These are phyloP conservation scores for Calophaca sinica DNA, from an alignment of 306 rosid genomes.

Conservation along the genomic window DNA sequence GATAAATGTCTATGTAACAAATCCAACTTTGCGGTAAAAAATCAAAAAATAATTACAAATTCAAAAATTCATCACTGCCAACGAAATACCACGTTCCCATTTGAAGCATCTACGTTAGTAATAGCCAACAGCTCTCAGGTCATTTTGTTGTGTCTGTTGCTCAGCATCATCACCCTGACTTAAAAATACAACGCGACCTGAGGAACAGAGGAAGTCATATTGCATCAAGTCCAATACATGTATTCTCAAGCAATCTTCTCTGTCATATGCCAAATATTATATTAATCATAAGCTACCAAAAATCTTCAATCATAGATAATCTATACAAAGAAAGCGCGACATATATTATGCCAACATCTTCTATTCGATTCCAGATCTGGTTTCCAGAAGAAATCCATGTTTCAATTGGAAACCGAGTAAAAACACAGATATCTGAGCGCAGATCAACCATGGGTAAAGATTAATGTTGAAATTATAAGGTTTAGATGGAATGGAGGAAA, in stretches of 20 bases:
- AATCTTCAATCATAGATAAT: conserved; percentile 2
- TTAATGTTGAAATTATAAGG: background rate
- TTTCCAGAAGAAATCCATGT: conserved; percentile 11
- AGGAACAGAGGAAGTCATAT: conserved; percentile 28
- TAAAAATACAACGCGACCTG: conserved; percentile 86
- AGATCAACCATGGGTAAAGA: background rate
- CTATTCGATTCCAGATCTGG: conserved; percentile 4
- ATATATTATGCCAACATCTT: conserved; percentile 9
- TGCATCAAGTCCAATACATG: conserved; percentile 8
- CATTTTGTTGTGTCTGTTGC: conserved; percentile 44
- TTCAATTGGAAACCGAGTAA: conserved; percentile 12
- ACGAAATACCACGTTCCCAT: conserved; percentile 14
- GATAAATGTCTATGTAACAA: conserved; percentile 17
- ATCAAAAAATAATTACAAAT: conserved; percentile 41
- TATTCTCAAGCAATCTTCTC: conserved; percentile 33
- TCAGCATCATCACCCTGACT: conserved; percentile 60
- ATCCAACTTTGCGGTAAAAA: conserved; percentile 18
- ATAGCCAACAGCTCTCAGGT: conserved; percentile 67
- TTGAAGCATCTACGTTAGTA: conserved; percentile 48
- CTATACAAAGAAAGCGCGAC: conserved; percentile 1
- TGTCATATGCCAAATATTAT: conserved; percentile 15
- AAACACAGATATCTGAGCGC: background rate
- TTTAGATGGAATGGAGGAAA: background rate
- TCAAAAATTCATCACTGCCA: background rate
- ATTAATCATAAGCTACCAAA: conserved; percentile 32